Percentiles rank a stretch among this genome's conserved stretches.
phyloP scores from a whole-genome alignment of 2,329 filamentous ascomycete genomes.

The Cercospora zeina region DNA sequence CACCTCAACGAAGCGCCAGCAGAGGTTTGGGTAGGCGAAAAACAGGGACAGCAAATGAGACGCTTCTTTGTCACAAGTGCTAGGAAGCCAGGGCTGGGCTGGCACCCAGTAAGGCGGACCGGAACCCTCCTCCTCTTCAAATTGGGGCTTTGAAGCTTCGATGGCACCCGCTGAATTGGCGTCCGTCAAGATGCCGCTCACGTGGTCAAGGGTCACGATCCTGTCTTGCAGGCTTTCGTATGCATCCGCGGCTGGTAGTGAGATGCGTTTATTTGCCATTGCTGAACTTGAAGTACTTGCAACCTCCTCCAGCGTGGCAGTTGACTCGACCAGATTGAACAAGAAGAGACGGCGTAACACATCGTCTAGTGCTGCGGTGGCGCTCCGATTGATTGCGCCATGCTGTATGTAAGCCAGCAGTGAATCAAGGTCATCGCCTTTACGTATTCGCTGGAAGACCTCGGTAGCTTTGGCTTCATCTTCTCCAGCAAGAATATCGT shows the following conservation, averaged over 20 bases:
- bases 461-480: constrained; percentile 9
- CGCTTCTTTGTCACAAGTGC: constrained; percentile 3
- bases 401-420: constrained; percentile 8
- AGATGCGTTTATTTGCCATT: constrained; percentile 4
- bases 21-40: constrained; percentile 5
- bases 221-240: constrained; percentile 8
- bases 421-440: constrained; percentile 10
- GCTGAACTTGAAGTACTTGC: constrained; percentile 1
- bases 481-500: constrained; percentile 9
- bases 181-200: constrained; percentile 8
- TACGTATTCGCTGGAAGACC: constrained; percentile 13
- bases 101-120: constrained; percentile 13
- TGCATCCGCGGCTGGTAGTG: not conserved
- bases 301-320: constrained; percentile 7
- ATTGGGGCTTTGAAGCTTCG: not conserved
- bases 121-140: not conserved
- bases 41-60: constrained; percentile 16
- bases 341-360: constrained; percentile 4
- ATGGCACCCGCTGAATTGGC: not conserved
- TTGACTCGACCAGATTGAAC: constrained; percentile 13
- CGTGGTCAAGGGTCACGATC: constrained; percentile 5
- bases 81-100: constrained; percentile 6
- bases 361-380: not conserved
- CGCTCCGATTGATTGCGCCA: not conserved
- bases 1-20: constrained; percentile 12